phyloP scores from a whole-genome alignment of 352 stramenopile genomes.

The Thalassiosira mediterranea region DNA sequence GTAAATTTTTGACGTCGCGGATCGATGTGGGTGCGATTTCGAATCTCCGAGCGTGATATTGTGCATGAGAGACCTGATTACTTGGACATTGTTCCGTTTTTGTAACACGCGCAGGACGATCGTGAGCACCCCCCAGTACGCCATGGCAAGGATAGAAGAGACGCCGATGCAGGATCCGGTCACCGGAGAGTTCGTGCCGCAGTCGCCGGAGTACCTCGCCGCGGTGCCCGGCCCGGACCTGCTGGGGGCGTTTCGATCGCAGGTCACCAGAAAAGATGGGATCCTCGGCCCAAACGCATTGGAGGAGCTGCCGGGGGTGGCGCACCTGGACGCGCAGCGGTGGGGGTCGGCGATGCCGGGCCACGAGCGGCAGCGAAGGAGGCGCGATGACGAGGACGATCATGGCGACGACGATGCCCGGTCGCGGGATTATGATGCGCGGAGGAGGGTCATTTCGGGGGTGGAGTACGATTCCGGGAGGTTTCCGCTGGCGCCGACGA shows the following conservation, averaged over 20 bases:
- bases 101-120: constrained; percentile 75
- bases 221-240: constrained; percentile 57
- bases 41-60: too few relatives aligned
- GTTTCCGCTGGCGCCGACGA: constrained; percentile 39
- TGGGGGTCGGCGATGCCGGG: constrained; percentile 68
- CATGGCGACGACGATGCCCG: too few relatives aligned
- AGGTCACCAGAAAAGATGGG: constrained; percentile 2
- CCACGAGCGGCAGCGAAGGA: constrained; percentile 33
- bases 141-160: constrained; percentile 55
- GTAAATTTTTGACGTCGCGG: too few relatives aligned
- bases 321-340: constrained; percentile 67
- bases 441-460: constrained; percentile 27
- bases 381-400: too few relatives aligned
- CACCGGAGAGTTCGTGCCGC: constrained; percentile 68
- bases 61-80: too few relatives aligned
- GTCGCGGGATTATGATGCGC: constrained; percentile 22
- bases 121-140: constrained; percentile 68
- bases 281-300: constrained; percentile 9
- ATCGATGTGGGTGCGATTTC: too few relatives aligned
- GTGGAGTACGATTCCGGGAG: constrained; percentile 49
- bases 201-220: constrained; percentile 57
- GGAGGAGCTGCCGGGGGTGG: constrained; percentile 25
- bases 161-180: constrained; percentile 69
- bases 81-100: too few relatives aligned
- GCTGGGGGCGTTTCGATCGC: constrained; percentile 32